Evolutionary conservation across 1,139 yeast genomes (phyloP).

Genomic region (Hemisphaericaspora lyxosophila): DNA sequence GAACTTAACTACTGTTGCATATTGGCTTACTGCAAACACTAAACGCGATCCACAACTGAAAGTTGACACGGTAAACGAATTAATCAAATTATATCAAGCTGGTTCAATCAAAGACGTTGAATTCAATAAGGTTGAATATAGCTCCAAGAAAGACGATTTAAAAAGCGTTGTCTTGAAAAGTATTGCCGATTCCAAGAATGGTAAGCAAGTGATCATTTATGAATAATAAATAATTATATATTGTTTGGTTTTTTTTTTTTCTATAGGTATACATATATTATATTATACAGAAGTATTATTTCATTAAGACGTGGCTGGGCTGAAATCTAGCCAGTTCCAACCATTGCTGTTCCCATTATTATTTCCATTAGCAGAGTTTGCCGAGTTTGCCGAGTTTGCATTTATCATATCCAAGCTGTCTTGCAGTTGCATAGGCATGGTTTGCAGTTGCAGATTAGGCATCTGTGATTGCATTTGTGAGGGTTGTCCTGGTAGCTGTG

Average conservation of each 20-base stretch:
- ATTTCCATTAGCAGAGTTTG: slow-evolving; percentile 10
- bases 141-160: slow-evolving; percentile 45
- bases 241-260: too few species aligned
- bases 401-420: slow-evolving; percentile 13
- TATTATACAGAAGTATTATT: neutral
- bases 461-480: slow-evolving; percentile 10
- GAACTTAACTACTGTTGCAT: slow-evolving; percentile 74
- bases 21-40: slow-evolving; percentile 82
- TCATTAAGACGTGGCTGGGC: slow-evolving; percentile 17
- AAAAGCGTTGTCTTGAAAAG: slow-evolving; percentile 49
- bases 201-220: slow-evolving; percentile 36
- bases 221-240: slow-evolving; percentile 11
- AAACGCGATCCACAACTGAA: slow-evolving; percentile 60
- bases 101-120: slow-evolving; percentile 59
- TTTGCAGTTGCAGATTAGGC: slow-evolving; percentile 3
- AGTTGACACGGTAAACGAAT: slow-evolving; percentile 51
- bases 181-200: slow-evolving; percentile 36
- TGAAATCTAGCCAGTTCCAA: slow-evolving; percentile 37
- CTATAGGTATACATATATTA: neutral
- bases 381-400: neutral
- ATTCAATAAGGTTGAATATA: slow-evolving; percentile 37
- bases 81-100: slow-evolving; percentile 58
- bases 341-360: slow-evolving; percentile 14
- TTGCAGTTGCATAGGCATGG: slow-evolving; percentile 6
- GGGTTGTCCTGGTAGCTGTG: slow-evolving; percentile 15